Conservation (phyloP, 2,329 filamentous ascomycete species). For the Venturia aucupariae region DNA sequence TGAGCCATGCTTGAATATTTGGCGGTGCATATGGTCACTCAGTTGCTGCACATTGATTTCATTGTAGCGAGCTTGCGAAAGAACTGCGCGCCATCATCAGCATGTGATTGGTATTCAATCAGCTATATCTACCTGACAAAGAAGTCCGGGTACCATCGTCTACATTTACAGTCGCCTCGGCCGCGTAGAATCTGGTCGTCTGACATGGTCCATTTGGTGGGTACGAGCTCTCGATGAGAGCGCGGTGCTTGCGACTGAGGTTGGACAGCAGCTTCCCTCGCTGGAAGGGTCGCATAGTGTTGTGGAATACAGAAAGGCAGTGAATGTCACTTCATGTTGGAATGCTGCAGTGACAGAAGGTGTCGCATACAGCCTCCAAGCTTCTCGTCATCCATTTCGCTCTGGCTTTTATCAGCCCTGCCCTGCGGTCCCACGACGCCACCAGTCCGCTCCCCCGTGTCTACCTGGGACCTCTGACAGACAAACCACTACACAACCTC, state of each 20-base stretch:
- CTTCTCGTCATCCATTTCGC: constrained; percentile 2
- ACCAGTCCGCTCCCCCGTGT: not conserved
- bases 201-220: not conserved
- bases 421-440: not conserved
- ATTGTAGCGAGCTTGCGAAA: constrained; percentile 64
- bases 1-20: constrained; percentile 61
- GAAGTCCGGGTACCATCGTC: not conserved
- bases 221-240: not conserved
- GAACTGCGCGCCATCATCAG: constrained; percentile 21
- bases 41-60: constrained; percentile 93
- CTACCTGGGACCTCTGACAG: not conserved
- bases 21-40: constrained; percentile 70
- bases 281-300: constrained; percentile 12
- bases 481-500: not conserved
- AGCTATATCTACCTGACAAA: constrained; percentile 1
- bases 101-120: not conserved
- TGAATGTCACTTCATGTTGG: not conserved
- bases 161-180: not conserved
- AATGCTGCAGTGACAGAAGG: not conserved
- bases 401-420: not conserved
- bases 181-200: constrained; percentile 10
- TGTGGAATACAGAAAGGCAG: not conserved
- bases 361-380: no score
- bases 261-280: constrained; percentile 8
- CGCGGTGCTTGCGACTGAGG: constrained; percentile 11